Percentiles rank a stretch among this genome's conserved stretches.
Evolutionary conservation across 208 protist species (phyloP).

Genomic region (Phytomonas sp.): DNA sequence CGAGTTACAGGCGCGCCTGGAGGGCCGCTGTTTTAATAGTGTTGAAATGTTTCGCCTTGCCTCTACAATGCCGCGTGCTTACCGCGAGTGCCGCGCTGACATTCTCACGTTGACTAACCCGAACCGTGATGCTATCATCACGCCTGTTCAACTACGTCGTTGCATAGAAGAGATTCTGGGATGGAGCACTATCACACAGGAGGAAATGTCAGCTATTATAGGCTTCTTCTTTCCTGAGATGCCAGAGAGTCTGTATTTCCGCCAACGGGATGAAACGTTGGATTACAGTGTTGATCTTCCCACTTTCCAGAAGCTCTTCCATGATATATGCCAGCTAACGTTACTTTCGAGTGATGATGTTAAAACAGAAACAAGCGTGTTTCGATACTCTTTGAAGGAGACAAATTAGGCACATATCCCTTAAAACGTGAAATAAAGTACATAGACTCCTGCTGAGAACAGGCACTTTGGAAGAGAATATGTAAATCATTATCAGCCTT

Average conservation of each 20-base stretch:
- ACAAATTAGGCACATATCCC: background rate
- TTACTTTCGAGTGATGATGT: constrained; percentile 17
- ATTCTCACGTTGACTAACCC: constrained; percentile 71
- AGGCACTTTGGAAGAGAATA: background rate
- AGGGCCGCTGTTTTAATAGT: constrained; percentile 62
- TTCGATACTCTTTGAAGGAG: background rate
- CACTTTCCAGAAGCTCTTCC: constrained; percentile 67
- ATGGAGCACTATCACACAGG: constrained; percentile 24
- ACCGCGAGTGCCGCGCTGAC: constrained; percentile 45
- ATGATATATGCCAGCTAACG: constrained; percentile 51
- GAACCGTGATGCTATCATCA: constrained; percentile 67
- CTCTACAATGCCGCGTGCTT: constrained; percentile 80
- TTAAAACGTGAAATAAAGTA: background rate
- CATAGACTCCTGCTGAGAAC: background rate
- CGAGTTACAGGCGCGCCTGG: constrained; percentile 49
- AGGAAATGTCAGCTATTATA: constrained; percentile 64
- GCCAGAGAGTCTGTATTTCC: constrained; percentile 45
- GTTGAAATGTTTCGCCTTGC: constrained; percentile 84
- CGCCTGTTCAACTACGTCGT: constrained; percentile 79
- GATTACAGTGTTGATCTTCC: constrained; percentile 51
- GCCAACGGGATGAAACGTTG: constrained; percentile 36
- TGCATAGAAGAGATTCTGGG: constrained; percentile 80
- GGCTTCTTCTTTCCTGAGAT: constrained; percentile 82
- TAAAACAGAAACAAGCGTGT: background rate
- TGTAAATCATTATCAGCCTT: constrained; percentile 9